Evolutionary conservation across 2,329 filamentous ascomycete species (phyloP).

Genomic region (Aphanoascus verrucosus): DNA sequence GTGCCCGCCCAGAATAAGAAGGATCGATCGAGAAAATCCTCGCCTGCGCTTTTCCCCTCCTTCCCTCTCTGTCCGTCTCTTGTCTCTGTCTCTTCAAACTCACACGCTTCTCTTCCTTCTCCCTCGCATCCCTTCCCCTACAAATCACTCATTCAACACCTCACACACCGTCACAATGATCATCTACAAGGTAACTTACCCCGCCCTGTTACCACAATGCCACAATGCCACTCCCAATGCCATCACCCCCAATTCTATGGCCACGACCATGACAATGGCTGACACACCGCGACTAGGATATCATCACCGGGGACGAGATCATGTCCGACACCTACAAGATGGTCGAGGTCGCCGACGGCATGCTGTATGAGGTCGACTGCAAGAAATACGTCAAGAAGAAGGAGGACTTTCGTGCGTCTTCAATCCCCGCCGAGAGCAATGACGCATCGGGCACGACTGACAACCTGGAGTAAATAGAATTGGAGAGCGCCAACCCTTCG

Average conservation of each 20-base stretch:
- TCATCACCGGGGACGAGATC: constrained; percentile 84
- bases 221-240: too few relatives aligned
- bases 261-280: too few relatives aligned
- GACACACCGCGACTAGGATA: constrained; percentile 52
- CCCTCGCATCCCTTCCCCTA: constrained; percentile 9
- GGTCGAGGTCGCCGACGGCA: constrained; percentile 60
- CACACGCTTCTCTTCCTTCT: neutral
- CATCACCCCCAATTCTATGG: too few relatives aligned
- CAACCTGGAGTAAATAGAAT: constrained; percentile 24
- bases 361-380: constrained; percentile 86
- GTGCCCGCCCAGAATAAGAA: too few relatives aligned
- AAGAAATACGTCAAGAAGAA: constrained; percentile 72
- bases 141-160: neutral
- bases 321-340: constrained; percentile 89
- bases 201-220: constrained; percentile 2
- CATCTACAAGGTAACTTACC: constrained; percentile 55
- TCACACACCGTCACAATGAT: constrained; percentile 50
- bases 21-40: neutral
- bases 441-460: neutral
- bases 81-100: neutral
- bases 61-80: neutral
- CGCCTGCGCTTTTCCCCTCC: neutral
- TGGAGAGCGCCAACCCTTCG: constrained; percentile 81
- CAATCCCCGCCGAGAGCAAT: too few relatives aligned
- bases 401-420: constrained; percentile 60